Evolutionary conservation across 2,329 filamentous ascomycete species (phyloP).

Genomic region (Botryosphaeria dothidea): DNA sequence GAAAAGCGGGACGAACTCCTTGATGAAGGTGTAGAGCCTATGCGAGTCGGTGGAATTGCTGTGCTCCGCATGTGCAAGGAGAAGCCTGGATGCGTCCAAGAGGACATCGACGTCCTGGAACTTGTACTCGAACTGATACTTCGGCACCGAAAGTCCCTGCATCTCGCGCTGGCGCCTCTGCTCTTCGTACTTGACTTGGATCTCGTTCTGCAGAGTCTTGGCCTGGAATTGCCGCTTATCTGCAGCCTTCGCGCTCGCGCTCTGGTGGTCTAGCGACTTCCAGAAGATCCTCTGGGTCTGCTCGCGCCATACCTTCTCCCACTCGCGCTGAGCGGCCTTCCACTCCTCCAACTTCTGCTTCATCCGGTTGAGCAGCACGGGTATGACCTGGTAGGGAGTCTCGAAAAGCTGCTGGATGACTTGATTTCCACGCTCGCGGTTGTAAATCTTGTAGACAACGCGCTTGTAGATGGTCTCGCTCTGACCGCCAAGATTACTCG

Average conservation of each 20-base stretch:
- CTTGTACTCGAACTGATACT: constrained; percentile 73
- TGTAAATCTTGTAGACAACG: constrained; percentile 97
- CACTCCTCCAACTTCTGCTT: constrained; percentile 98
- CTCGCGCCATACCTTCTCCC: constrained; percentile 98
- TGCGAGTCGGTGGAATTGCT: constrained; percentile 45
- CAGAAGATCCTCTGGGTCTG: constrained; percentile 95
- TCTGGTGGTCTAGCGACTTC: constrained; percentile 95
- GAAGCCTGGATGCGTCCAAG: constrained; percentile 47
- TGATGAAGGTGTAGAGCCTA: constrained; percentile 48
- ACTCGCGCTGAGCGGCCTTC: constrained; percentile 95
- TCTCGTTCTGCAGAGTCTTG: constrained; percentile 86
- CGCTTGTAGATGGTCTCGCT: constrained; percentile 97
- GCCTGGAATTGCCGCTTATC: constrained; percentile 91
- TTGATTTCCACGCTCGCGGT: constrained; percentile 75
- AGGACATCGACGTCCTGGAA: constrained; percentile 63
- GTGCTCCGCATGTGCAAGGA: constrained; percentile 46
- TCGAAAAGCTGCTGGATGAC: constrained; percentile 86
- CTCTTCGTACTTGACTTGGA: constrained; percentile 91
- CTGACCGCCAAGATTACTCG: constrained; percentile 81
- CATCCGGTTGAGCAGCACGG: constrained; percentile 81
- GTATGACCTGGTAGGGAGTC: constrained; percentile 82
- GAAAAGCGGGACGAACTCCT: constrained; percentile 53
- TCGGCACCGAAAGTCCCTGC: constrained; percentile 59
- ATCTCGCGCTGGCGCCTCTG: constrained; percentile 72
- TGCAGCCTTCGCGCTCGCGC: constrained; percentile 79